phyloP scores from a whole-genome alignment of 148 eudicot species.

The Camellia sinensis region DNA sequence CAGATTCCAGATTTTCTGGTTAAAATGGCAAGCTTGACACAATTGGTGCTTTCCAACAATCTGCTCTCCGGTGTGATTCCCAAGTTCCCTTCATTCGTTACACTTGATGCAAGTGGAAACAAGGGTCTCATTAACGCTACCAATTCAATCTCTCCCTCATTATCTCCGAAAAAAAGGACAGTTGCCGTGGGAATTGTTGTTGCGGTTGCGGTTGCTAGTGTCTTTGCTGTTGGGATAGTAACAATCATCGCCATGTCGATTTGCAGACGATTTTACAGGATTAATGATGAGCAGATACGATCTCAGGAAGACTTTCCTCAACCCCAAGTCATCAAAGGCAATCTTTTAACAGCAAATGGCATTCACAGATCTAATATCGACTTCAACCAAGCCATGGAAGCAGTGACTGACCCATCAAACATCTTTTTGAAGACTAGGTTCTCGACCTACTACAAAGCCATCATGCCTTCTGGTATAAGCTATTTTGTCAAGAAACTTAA shows the following conservation, averaged over 20 bases:
- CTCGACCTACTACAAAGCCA: conserved; percentile 60
- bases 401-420: conserved; percentile 42
- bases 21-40: conserved; percentile 33
- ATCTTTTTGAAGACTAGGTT: conserved; percentile 50
- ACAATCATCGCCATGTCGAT: conserved; percentile 34
- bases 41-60: conserved; percentile 52
- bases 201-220: conserved; percentile 33
- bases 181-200: conserved; percentile 20
- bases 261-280: conserved; percentile 35
- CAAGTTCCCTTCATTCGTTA: conserved; percentile 23
- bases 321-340: conserved; percentile 33
- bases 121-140: conserved; percentile 14
- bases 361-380: conserved; percentile 67
- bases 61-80: conserved; percentile 60
- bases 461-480: conserved; percentile 64
- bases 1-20: conserved; percentile 44
- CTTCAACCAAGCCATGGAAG: conserved; percentile 66
- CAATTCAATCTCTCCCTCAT: background rate
- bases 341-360: conserved; percentile 47
- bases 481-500: conserved; percentile 81
- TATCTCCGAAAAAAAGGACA: conserved; percentile 8
- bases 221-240: conserved; percentile 28
- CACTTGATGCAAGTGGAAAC: conserved; percentile 39
- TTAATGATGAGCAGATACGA: conserved; percentile 30
- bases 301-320: conserved; percentile 30